These are phyloP conservation scores for Dactylellina leptospora DNA, from an alignment of 2,329 filamentous ascomycete species.

Conservation along the genomic window DNA sequence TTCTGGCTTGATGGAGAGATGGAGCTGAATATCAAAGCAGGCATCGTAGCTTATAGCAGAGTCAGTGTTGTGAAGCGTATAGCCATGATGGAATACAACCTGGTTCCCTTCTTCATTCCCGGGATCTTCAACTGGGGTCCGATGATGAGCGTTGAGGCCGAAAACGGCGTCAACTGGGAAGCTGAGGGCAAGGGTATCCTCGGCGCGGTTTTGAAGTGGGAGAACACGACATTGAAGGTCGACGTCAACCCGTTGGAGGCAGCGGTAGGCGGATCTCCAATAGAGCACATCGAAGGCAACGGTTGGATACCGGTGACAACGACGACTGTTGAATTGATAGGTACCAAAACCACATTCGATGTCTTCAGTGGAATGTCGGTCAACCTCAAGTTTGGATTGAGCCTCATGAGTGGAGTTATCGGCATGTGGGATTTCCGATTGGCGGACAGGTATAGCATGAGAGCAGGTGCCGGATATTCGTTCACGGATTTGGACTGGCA, in stretches of 20 bases:
- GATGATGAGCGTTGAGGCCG: slow-evolving; percentile 1
- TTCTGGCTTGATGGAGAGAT: slow-evolving; percentile 3
- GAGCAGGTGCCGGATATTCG: slow-evolving; percentile 4
- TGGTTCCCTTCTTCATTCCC: slow-evolving; percentile 5
- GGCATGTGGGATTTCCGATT: slow-evolving; percentile 12
- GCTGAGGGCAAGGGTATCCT: slow-evolving; percentile 7
- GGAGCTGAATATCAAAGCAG: slow-evolving; percentile 8
- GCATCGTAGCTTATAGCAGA: slow-evolving; percentile 4
- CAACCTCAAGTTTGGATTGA: slow-evolving; percentile 17
- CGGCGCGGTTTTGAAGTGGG: not conserved
- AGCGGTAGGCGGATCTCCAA: not conserved
- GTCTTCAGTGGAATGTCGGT: not conserved
- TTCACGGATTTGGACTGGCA: slow-evolving; percentile 15
- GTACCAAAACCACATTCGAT: slow-evolving; percentile 9
- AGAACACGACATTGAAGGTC: not conserved
- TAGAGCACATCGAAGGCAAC: slow-evolving; percentile 8
- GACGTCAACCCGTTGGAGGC: slow-evolving; percentile 7
- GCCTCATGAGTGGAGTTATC: slow-evolving; percentile 9
- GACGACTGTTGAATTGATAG: not conserved
- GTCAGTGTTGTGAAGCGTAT: not conserved
- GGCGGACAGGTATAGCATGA: not conserved
- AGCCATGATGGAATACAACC: not conserved
- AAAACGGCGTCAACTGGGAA: slow-evolving; percentile 8
- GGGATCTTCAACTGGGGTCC: slow-evolving; percentile 17
- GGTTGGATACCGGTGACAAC: slow-evolving; percentile 1